Conservation (phyloP, 257 asterid species). For the Capsicum pubescens region DNA sequence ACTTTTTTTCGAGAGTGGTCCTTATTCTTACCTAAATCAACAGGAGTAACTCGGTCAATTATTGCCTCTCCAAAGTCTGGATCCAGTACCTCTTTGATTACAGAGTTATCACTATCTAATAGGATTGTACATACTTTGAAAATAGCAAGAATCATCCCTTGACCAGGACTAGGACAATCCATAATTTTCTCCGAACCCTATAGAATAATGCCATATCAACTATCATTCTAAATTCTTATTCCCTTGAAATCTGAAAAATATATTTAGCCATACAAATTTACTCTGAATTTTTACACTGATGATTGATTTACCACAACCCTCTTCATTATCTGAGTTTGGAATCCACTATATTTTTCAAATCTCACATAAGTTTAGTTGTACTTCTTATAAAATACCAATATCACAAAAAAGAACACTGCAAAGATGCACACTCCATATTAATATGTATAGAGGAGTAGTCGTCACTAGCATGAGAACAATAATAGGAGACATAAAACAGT, state of each 20-base stretch:
- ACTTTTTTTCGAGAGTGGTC: conserved; percentile 23
- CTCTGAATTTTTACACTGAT: neutral
- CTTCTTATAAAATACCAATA: too few relatives aligned
- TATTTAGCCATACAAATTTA: neutral
- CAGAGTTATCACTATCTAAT: conserved; percentile 61
- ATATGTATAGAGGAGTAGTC: too few relatives aligned
- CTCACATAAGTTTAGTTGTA: too few relatives aligned
- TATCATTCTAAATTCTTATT: neutral
- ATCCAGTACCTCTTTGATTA: conserved; percentile 70
- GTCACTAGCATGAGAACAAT: too few relatives aligned
- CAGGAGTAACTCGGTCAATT: conserved; percentile 82
- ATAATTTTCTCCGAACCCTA: conserved; percentile 87
- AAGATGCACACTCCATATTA: too few relatives aligned
- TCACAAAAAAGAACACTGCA: too few relatives aligned
- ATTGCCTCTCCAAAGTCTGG: conserved; percentile 89
- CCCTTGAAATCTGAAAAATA: neutral
- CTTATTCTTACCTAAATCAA: conserved; percentile 64
- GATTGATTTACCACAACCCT: too few relatives aligned
- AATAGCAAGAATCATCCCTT: conserved; percentile 85
- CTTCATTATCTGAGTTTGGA: too few relatives aligned
- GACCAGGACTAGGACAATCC: conserved; percentile 91
- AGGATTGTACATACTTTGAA: conserved; percentile 74
- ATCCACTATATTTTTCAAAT: too few relatives aligned
- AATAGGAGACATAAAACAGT: too few relatives aligned
- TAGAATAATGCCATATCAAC: conserved; percentile 9